Conservation (phyloP, 2,329 filamentous ascomycete genomes). For the Pseudogymnoascus destructans region DNA sequence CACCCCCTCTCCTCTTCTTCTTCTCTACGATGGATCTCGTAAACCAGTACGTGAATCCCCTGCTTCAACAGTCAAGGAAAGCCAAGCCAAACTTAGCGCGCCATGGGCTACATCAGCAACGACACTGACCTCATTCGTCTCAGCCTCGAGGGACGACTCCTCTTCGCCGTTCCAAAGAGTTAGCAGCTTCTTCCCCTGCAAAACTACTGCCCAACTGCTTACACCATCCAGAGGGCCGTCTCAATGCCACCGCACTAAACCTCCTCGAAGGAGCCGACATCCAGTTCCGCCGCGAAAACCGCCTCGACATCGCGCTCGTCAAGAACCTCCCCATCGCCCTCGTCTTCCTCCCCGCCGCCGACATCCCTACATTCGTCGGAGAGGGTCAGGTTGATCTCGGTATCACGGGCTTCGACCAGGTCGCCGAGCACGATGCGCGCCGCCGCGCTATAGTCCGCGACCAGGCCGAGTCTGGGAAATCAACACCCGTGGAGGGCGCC, state of each 20-base stretch:
- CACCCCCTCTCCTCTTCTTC: not conserved
- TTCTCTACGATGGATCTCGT: conserved; percentile 41
- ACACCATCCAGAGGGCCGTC: conserved; percentile 61
- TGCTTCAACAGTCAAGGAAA: conserved; percentile 11
- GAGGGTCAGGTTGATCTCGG: conserved; percentile 88
- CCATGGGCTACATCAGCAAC: conserved; percentile 40
- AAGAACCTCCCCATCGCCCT: conserved; percentile 94
- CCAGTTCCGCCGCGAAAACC: conserved; percentile 87
- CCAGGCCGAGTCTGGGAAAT: conserved; percentile 35
- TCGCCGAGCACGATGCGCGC: conserved; percentile 72
- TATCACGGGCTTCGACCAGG: conserved; percentile 88
- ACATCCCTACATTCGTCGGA: conserved; percentile 95
- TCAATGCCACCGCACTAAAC: conserved; percentile 78
- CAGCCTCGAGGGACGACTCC: conserved; percentile 80
- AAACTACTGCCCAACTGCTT: not conserved
- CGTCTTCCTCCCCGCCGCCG: conserved; percentile 89
- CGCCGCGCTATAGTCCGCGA: conserved; percentile 37
- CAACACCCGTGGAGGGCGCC: conserved; percentile 30
- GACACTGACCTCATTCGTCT: conserved; percentile 27
- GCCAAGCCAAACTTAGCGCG: conserved; percentile 13
- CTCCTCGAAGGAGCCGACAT: conserved; percentile 89
- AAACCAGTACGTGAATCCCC: conserved; percentile 36
- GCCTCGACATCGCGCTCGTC: conserved; percentile 92
- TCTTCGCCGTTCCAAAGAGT: conserved; percentile 99
- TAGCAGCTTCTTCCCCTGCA: conserved; percentile 31